Percentiles rank a stretch among this genome's conserved stretches.
Evolutionary conservation across 2,329 filamentous ascomycete species (phyloP).

Genomic region (Sphaerostilbella broomeana): DNA sequence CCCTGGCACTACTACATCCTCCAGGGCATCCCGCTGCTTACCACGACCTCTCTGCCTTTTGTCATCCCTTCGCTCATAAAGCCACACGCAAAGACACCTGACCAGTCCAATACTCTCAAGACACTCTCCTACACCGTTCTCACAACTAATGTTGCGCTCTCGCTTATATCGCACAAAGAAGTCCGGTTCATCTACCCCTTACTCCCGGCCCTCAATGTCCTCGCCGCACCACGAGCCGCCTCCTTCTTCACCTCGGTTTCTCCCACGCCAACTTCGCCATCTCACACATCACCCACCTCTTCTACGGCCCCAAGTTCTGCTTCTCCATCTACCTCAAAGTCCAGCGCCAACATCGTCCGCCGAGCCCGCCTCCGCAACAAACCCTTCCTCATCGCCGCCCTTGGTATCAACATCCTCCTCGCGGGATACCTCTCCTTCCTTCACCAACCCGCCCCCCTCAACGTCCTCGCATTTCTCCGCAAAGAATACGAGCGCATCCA

Average conservation of each 20-base stretch:
- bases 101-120: slow-evolving; percentile 29
- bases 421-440: slow-evolving; percentile 66
- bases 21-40: slow-evolving; percentile 80
- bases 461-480: slow-evolving; percentile 71
- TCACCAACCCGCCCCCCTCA: slow-evolving; percentile 75
- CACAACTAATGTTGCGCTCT: slow-evolving; percentile 57
- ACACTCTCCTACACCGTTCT: slow-evolving; percentile 51
- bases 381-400: slow-evolving; percentile 47
- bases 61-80: slow-evolving; percentile 57
- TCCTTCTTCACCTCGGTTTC: slow-evolving; percentile 52
- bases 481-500: slow-evolving; percentile 58
- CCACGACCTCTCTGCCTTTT: slow-evolving; percentile 79
- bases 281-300: too few species aligned
- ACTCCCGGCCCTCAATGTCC: slow-evolving; percentile 75
- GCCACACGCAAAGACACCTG: slow-evolving; percentile 29
- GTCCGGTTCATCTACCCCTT: slow-evolving; percentile 94
- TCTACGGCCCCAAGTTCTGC: slow-evolving; percentile 5
- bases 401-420: slow-evolving; percentile 63
- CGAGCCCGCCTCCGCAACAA: slow-evolving; percentile 41
- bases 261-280: slow-evolving; percentile 18
- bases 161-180: slow-evolving; percentile 87
- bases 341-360: slow-evolving; percentile 18
- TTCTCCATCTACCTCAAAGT: not conserved
- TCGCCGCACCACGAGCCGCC: slow-evolving; percentile 62
- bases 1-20: slow-evolving; percentile 89